phyloP scores from a whole-genome alignment of 768 basidiomycete genomes.

The Tricholoma bakamatsutake region DNA sequence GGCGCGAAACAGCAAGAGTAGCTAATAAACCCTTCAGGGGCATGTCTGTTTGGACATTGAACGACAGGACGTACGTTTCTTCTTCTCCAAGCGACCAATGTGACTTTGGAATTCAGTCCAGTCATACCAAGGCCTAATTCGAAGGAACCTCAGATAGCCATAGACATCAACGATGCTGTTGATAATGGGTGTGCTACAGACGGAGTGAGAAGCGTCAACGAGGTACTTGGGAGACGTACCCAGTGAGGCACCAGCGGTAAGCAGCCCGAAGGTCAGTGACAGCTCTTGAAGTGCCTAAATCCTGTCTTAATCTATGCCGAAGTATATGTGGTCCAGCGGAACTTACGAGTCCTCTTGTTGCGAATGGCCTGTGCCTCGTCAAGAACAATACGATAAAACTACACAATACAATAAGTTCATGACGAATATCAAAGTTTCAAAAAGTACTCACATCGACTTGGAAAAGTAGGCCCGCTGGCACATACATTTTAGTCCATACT shows the following conservation, averaged over 20 bases:
- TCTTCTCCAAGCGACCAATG: conserved; percentile 40
- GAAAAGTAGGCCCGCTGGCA: conserved; percentile 41
- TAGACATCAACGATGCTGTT: conserved; percentile 57
- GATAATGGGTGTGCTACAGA: conserved; percentile 52
- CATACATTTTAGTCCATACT: neutral
- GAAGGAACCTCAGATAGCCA: conserved; percentile 37
- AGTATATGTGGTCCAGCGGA: neutral
- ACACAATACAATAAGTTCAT: neutral
- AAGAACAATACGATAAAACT: conserved; percentile 49
- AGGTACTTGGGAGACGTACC: conserved; percentile 25
- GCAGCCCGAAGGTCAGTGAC: conserved; percentile 45
- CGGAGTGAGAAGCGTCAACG: neutral
- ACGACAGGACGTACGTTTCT: conserved; percentile 34
- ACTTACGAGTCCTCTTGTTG: conserved; percentile 42
- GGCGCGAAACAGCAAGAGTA: conserved; percentile 44
- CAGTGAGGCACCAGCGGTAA: conserved; percentile 66
- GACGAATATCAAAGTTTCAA: neutral
- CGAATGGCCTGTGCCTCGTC: conserved; percentile 56
- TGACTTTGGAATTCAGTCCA: conserved; percentile 34
- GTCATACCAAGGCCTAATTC: conserved; percentile 43
- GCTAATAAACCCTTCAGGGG: conserved; percentile 26
- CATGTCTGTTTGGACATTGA: neutral
- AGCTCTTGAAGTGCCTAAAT: conserved; percentile 44
- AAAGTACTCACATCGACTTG: conserved; percentile 35
- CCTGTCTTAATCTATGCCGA: neutral